Percentiles rank a stretch among this genome's conserved stretches.
Conservation (phyloP, 1,139 yeast species). For the Meyerozyma guilliermondii region DNA sequence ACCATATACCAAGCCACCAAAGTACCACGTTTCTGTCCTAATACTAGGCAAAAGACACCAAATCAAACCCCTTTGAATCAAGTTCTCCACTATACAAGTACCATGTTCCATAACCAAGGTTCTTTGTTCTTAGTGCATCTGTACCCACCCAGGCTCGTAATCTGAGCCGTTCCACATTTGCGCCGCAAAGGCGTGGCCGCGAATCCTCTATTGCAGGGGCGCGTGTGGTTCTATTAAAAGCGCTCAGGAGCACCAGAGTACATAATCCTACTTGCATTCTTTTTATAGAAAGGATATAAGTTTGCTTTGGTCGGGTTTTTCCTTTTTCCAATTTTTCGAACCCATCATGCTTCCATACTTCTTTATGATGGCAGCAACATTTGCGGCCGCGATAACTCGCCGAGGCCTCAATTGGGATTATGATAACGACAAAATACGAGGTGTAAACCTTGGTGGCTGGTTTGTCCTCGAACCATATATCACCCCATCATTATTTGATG, state of each 20-base stretch:
- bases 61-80: too few species aligned
- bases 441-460: constrained; percentile 94
- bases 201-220: neutral
- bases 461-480: constrained; percentile 79
- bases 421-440: constrained; percentile 50
- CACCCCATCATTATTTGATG: constrained; percentile 74
- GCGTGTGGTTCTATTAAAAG: neutral
- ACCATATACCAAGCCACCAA: too few species aligned
- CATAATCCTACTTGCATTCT: neutral
- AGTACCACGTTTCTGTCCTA: too few species aligned
- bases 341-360: neutral
- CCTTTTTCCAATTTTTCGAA: neutral
- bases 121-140: too few species aligned
- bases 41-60: too few species aligned
- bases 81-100: too few species aligned
- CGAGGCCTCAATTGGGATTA: constrained; percentile 38
- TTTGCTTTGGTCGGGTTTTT: neutral
- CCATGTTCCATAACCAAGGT: too few species aligned
- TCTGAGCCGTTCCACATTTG: neutral
- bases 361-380: neutral
- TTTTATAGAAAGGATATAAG: neutral
- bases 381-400: neutral
- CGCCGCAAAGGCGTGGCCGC: neutral
- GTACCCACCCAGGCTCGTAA: neutral
- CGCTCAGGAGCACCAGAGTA: neutral